Evolutionary conservation across 1,284 basidiomycete genomes (phyloP), one percentile per base, ranked within the genome.

Genomic region (Cerrena zonata): DNA sequence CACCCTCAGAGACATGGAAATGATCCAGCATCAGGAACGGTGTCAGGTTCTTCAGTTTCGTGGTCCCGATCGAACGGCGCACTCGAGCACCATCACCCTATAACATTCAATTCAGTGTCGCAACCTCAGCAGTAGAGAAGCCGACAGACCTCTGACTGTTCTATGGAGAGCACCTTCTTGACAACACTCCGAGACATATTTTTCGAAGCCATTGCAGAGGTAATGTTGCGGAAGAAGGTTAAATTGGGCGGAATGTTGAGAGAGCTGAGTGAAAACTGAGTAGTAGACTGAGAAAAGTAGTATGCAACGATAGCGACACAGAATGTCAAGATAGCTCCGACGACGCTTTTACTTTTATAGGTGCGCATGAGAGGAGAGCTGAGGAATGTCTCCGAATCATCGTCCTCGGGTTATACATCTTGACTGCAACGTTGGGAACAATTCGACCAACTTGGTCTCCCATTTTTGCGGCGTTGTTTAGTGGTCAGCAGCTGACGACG

Each of bases 1-100:
- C 82, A 48, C 82, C 83, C 60, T 78, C 65, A 1, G 72, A 70
- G 49, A 85, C 75, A 62, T 83, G 77, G 60, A 89, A 89, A 59
- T 89, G 84, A 63, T 91, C 89, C 4, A 91, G 71, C 88, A 96
- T 89, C 49, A 98, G 74, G 74, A 97, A 97, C 0, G 94, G 94
- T 0, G 86, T 86, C 43, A 96, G 71, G 65, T 94, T 96, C 50
- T 84, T 76, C 21, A 98, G 74, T 42, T 68, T 73, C 64, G 73
- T 73, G 1, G 83, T 80, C 11, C 94, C 94, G 58, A 98, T 96
- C 24, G 88, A 91, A 42, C 95, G 78, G 53, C 93, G 79, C n/a
- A 98, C 94, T 42, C 77, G 73, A 4, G 89, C 93, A 10, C 92
- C 93, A 3, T 74, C 87, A n/a, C 94, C 93, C 85, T 84, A 54